phyloP scores from a whole-genome alignment of 2,329 filamentous ascomycete genomes.

The Phialophora macrospora region DNA sequence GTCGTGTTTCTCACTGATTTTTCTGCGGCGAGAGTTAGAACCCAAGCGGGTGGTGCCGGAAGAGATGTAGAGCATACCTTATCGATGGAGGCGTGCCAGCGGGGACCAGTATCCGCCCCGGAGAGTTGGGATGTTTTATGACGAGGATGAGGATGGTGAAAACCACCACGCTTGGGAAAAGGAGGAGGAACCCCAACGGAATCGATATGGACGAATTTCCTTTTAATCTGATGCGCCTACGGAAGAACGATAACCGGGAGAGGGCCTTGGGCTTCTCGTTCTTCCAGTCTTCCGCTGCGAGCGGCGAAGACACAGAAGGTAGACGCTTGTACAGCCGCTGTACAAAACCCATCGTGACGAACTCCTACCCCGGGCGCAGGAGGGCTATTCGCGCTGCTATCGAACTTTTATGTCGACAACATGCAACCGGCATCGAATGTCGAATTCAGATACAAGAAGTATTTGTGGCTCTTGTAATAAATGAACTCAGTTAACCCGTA shows the following conservation, averaged over 20 bases:
- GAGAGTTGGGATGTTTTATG: conserved; percentile 81
- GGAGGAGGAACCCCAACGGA: conserved; percentile 85
- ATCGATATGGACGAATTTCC: conserved; percentile 92
- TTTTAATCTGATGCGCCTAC: conserved; percentile 81
- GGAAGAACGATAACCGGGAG: conserved; percentile 76
- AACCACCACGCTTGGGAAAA: conserved; percentile 91
- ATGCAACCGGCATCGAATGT: conserved; percentile 29
- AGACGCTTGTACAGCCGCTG: conserved; percentile 59
- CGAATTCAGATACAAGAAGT: background rate
- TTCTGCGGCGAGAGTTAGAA: conserved; percentile 58
- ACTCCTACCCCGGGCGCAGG: conserved; percentile 19
- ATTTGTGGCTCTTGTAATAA: background rate
- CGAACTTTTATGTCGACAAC: conserved; percentile 25
- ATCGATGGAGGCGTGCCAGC: conserved; percentile 86
- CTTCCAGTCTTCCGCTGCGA: conserved; percentile 53
- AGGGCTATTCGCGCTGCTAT: conserved; percentile 25
- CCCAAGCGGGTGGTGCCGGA: conserved; percentile 22
- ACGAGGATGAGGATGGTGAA: conserved; percentile 89
- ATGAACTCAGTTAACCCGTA: background rate
- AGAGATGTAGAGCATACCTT: conserved; percentile 63
- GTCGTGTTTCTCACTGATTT: conserved; percentile 96
- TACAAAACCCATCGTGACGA: conserved; percentile 55
- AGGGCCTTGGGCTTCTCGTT: conserved; percentile 49
- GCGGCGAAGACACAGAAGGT: conserved; percentile 53
- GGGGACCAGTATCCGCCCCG: conserved; percentile 82